Conservation (phyloP, 1,139 yeast species). For the Lodderomyces pseudojiufengensis region DNA sequence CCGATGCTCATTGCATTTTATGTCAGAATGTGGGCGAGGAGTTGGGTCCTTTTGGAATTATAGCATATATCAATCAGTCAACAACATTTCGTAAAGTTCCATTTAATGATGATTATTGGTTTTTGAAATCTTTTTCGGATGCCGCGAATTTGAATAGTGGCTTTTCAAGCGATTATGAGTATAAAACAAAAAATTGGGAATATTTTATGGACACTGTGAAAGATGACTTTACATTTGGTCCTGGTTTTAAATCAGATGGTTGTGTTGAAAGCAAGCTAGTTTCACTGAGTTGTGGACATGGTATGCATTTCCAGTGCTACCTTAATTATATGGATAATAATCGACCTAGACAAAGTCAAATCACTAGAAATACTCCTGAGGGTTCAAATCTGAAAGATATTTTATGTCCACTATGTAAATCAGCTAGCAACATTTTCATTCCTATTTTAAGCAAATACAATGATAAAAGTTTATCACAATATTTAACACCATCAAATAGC, state of each 20-base stretch:
- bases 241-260: slow-evolving; percentile 55
- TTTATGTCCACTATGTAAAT: slow-evolving; percentile 87
- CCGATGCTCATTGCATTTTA: slow-evolving; percentile 77
- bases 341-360: slow-evolving; percentile 59
- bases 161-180: slow-evolving; percentile 17
- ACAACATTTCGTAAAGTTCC: slow-evolving; percentile 66
- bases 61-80: slow-evolving; percentile 56
- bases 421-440: slow-evolving; percentile 76
- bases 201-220: slow-evolving; percentile 34
- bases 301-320: slow-evolving; percentile 83
- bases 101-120: slow-evolving; percentile 62
- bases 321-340: slow-evolving; percentile 55
- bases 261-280: slow-evolving; percentile 48
- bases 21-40: slow-evolving; percentile 80
- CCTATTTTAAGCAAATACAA: slow-evolving; percentile 60
- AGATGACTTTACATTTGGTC: slow-evolving; percentile 54
- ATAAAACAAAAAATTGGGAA: slow-evolving; percentile 31
- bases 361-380: slow-evolving; percentile 81
- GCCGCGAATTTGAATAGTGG: slow-evolving; percentile 48
- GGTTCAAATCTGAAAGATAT: slow-evolving; percentile 68
- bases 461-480: slow-evolving; percentile 26
- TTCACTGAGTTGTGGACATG: slow-evolving; percentile 88
- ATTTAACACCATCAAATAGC: slow-evolving; percentile 13
- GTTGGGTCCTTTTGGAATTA: slow-evolving; percentile 73
- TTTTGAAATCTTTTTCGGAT: slow-evolving; percentile 60